Evolutionary conservation across 169 alveolate species (phyloP), one percentile per base, ranked within the genome.

Genomic region (Eimeria tenella): DNA sequence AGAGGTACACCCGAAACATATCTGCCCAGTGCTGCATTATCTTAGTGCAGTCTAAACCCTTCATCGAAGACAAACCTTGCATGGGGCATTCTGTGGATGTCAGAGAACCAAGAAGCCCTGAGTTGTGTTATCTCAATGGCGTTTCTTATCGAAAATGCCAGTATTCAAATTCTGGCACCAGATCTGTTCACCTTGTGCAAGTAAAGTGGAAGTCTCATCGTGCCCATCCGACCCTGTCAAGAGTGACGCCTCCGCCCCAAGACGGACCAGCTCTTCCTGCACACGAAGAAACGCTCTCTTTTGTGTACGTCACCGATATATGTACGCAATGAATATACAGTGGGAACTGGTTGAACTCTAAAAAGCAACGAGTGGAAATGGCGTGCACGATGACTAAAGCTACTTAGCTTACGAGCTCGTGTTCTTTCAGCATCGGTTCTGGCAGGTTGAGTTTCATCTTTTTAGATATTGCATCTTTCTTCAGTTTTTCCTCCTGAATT

Each of bases 401-500:
- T 19, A 60, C 19, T 3, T 4, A 8, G 31, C 90, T 21, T 21
- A 86, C 94, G 90, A 95, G 65, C 55, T 95, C 96, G 71, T 73
- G 87, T 19, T 92, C 96, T 60, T 83, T 71, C 82, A 95, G 53
- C 87, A 60, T 68, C 23, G 96, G 96, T 17, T 71, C 95, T 6
- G 96, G 96, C n/a, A 95, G 83, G 70, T 56, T 53, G 15, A 95
- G 95, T 55, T 95, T 84, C 56, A 50, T 82, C 49, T 89, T 65
- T 74, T 95, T 90, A 0, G 93, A 49, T 55, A 91, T 56, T 62
- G 75, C 74, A 23, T 94, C 90, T 5, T 52, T 83, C 15, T 96
- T 97, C 86, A 97, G 97, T 63, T 94, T 93, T 86, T 98, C 97
- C 68, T 97, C 97, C 53, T 98, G 97, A 86, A 97, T 94, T 82